phyloP scores from a whole-genome alignment of 2,329 filamentous ascomycete genomes.

The Coniochaeta sp. region DNA sequence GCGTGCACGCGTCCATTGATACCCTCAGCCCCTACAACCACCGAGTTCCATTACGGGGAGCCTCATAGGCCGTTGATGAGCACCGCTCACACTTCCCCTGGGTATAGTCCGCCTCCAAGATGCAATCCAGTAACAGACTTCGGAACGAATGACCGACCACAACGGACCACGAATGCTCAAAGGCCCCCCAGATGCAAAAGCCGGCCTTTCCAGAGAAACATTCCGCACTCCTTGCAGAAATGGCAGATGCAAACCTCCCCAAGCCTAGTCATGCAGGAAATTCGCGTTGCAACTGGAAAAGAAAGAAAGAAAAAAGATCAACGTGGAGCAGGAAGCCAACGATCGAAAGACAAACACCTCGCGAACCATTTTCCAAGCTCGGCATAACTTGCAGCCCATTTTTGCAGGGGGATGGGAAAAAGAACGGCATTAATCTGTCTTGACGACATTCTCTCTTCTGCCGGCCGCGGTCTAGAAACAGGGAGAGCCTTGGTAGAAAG shows the following conservation, averaged over 20 bases:
- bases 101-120: constrained; percentile 1
- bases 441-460: not conserved
- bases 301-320: not conserved
- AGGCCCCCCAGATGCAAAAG: not conserved
- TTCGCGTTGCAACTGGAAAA: not conserved
- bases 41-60: not conserved
- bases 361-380: not conserved
- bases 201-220: not conserved
- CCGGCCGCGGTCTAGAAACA: not conserved
- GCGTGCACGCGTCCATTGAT: not conserved
- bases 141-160: not conserved
- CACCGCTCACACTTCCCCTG: not conserved
- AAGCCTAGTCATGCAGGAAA: not conserved
- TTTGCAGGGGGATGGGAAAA: not conserved
- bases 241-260: not conserved
- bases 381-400: not conserved
- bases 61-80: not conserved
- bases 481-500: not conserved
- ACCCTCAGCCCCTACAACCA: not conserved
- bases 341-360: not conserved
- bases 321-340: not conserved
- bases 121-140: not conserved
- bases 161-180: not conserved
- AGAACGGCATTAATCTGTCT: not conserved
- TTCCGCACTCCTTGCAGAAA: not conserved